Conservation (phyloP, 2,329 filamentous ascomycete species). For the Dothidotthia symphoricarpi region DNA sequence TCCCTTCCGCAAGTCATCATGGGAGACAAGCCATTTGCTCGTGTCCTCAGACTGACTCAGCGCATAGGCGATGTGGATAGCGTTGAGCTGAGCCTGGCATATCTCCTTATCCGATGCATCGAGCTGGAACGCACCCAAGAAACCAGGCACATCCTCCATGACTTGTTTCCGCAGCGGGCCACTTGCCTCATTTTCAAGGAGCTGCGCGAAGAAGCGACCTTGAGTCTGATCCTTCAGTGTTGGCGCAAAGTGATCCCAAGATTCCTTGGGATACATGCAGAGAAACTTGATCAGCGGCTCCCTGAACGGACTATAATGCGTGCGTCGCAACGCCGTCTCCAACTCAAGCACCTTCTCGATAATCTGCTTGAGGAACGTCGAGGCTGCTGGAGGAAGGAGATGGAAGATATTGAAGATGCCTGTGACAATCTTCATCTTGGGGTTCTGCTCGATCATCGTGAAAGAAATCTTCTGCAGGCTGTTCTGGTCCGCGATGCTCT, state of each 20-base stretch:
- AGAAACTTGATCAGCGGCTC: constrained; percentile 88
- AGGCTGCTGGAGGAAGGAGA: constrained; percentile 84
- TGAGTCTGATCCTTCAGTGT: constrained; percentile 82
- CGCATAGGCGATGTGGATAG: constrained; percentile 79
- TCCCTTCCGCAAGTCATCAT: constrained; percentile 58
- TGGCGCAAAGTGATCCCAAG: constrained; percentile 75
- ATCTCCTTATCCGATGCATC: constrained; percentile 64
- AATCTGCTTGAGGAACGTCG: constrained; percentile 84
- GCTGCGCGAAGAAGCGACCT: constrained; percentile 86
- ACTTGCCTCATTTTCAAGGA: constrained; percentile 74
- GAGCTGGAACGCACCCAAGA: constrained; percentile 66
- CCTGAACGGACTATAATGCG: constrained; percentile 87
- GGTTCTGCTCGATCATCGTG: constrained; percentile 87
- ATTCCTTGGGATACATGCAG: constrained; percentile 86
- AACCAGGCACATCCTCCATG: constrained; percentile 67
- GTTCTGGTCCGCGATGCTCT: constrained; percentile 77
- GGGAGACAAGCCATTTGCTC: constrained; percentile 63
- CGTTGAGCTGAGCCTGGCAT: constrained; percentile 80
- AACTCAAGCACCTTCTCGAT: constrained; percentile 88
- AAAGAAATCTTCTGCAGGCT: constrained; percentile 89
- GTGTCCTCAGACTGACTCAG: constrained; percentile 66
- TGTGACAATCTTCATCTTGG: constrained; percentile 89
- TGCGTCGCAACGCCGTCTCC: constrained; percentile 79
- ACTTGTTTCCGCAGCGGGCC: constrained; percentile 71
- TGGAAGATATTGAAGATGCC: constrained; percentile 97